Evolutionary conservation across 352 stramenopile species (phyloP), one percentile per base, ranked within the genome.

Genomic region (Globisporangium polare): DNA sequence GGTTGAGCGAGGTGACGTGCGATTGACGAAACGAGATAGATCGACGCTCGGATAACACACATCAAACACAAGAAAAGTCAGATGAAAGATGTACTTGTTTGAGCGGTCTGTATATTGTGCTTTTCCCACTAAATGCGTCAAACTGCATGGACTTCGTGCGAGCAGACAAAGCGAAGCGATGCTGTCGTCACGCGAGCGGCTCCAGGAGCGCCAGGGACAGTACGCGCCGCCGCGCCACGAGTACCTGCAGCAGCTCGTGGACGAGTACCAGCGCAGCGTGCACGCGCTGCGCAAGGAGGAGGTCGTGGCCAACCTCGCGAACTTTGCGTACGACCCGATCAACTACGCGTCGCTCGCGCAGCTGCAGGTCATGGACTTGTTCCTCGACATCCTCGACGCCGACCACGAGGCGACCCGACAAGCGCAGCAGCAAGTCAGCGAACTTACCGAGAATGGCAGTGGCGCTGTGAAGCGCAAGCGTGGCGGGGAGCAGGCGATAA

Each of bases 261-360:
- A 75, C 47, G 81, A 90, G 73, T 94, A 86, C 71, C 69, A 88
- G 64, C 79, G 78, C 37, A 80, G 81, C 33, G 76, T 72, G 26
- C 71, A 91, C 45, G 41, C 69, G 27, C 56, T 90, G 37, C 77
- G 81, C 27, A 84, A 85, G 54, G 76, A 91, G 58, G 83, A 93
- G 72, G 77, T 92, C 37, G 67, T 90, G 39, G 86, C 86, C 8
- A 84, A 95, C 59, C 61, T 95, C 33, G 83, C 78, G 63, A 95
- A 95, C 42, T 95, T 95, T 43, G 78, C 79, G 20, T 95, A 95
- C 67, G 86, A 93, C 62, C 86, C 86, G 24, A 91, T 95, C 69
- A 95, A 95, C 58, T 95, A 83, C 60, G 69, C 45, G 8, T 74
- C 74, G 18, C 56, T 93, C n/a, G 29, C 55, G 29, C 67, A 71